A percentile compares a stretch with the other conserved stretches of the same genome.
phyloP scores from a whole-genome alignment of 2,329 filamentous ascomycete genomes.

The Colletotrichum salicis region DNA sequence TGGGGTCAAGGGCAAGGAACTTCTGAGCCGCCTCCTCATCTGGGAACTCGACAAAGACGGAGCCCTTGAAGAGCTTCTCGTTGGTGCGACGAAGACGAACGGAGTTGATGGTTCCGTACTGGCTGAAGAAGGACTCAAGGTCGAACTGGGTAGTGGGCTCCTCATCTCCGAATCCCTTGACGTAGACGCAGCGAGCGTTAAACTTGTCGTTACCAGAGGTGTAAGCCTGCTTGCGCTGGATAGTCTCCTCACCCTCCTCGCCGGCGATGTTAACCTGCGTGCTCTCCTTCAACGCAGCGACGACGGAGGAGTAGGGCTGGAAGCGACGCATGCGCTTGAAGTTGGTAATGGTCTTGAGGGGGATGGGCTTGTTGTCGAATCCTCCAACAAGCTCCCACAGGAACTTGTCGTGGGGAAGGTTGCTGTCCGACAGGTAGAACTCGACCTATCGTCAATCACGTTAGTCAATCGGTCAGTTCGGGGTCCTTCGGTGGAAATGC shows the following conservation, averaged over 20 bases:
- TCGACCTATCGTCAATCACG: slow-evolving; percentile 72
- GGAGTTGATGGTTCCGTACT: slow-evolving; percentile 80
- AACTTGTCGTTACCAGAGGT: slow-evolving; percentile 70
- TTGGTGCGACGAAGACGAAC: slow-evolving; percentile 86
- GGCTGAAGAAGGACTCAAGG: slow-evolving; percentile 89
- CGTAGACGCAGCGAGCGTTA: slow-evolving; percentile 84
- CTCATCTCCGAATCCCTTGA: slow-evolving; percentile 92
- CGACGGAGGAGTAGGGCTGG: slow-evolving; percentile 85
- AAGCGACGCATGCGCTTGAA: slow-evolving; percentile 98
- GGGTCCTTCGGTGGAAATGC: not conserved
- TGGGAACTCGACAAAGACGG: slow-evolving; percentile 93
- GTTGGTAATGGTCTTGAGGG: slow-evolving; percentile 79
- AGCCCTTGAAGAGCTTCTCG: slow-evolving; percentile 88
- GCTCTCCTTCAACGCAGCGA: slow-evolving; percentile 85
- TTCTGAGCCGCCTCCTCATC: slow-evolving; percentile 80
- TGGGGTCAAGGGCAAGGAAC: slow-evolving; percentile 82
- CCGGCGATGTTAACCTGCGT: slow-evolving; percentile 78
- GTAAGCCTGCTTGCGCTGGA: slow-evolving; percentile 81
- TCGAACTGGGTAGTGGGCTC: slow-evolving; percentile 88
- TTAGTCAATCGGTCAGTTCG: not conserved
- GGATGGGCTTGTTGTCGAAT: slow-evolving; percentile 81
- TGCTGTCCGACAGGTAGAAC: slow-evolving; percentile 95
- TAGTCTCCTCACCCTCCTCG: slow-evolving; percentile 74
- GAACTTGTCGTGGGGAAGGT: slow-evolving; percentile 89
- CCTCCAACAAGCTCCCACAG: slow-evolving; percentile 83